phyloP scores from a whole-genome alignment of 352 stramenopile species.

The Phytophthora cactorum region DNA sequence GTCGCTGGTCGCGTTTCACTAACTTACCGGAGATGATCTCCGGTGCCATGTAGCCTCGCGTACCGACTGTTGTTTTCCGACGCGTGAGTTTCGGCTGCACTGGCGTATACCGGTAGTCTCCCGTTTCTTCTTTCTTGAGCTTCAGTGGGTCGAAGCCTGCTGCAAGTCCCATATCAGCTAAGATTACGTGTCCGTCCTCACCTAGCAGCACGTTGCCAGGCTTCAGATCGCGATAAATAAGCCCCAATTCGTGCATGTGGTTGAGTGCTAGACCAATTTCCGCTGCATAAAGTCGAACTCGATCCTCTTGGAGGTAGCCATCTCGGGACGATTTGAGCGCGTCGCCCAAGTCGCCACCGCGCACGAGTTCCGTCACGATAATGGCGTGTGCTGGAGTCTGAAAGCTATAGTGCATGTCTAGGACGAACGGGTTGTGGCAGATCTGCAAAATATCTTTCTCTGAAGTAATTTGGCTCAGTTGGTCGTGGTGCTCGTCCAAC shows the following conservation, averaged over 20 bases:
- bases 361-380: conserved; percentile 89
- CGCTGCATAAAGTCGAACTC: conserved; percentile 80
- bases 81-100: conserved; percentile 66
- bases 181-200: conserved; percentile 89
- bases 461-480: conserved; percentile 86
- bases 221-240: conserved; percentile 91
- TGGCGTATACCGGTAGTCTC: conserved; percentile 55
- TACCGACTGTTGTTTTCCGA: conserved; percentile 86
- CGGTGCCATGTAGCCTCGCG: conserved; percentile 91
- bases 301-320: conserved; percentile 77
- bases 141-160: conserved; percentile 60
- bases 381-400: conserved; percentile 86
- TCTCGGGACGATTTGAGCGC: conserved; percentile 74
- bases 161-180: conserved; percentile 90
- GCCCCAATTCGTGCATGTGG: conserved; percentile 88
- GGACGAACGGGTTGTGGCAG: conserved; percentile 89
- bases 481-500: conserved; percentile 86
- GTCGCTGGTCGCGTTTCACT: conserved; percentile 78
- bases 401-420: conserved; percentile 93
- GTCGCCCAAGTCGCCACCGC: conserved; percentile 79
- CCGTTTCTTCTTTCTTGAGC: conserved; percentile 61
- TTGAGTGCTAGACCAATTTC: conserved; percentile 88
- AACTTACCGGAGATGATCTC: conserved; percentile 91
- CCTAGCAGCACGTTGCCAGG: conserved; percentile 90
- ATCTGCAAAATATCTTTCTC: conserved; percentile 90